phyloP scores from a whole-genome alignment of 2,329 filamentous ascomycete genomes.

The Exophiala sp. region DNA sequence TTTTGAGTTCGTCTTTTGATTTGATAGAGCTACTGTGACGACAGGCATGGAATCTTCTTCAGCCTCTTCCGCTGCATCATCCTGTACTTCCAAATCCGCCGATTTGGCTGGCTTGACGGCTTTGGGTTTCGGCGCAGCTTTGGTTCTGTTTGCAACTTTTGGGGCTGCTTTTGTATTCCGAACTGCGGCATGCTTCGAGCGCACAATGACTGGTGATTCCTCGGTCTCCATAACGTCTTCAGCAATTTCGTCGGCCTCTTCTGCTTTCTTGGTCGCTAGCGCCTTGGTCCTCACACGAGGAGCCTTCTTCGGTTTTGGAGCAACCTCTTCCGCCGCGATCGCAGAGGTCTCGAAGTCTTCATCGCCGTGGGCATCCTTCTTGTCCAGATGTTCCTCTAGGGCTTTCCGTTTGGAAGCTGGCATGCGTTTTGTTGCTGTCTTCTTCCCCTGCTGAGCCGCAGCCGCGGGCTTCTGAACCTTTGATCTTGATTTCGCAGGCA shows the following conservation, averaged over 20 bases:
- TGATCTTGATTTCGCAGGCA: slow-evolving; percentile 34
- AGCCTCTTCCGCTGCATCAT: slow-evolving; percentile 2
- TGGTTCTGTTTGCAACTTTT: slow-evolving; percentile 4
- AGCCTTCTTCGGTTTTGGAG: slow-evolving; percentile 7
- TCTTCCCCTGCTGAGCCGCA: slow-evolving; percentile 41
- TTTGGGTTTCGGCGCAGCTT: background rate
- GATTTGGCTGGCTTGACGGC: background rate
- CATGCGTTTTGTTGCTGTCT: slow-evolving; percentile 38
- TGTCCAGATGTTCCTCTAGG: slow-evolving; percentile 40
- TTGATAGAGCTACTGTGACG: background rate
- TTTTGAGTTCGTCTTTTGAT: slow-evolving; percentile 17
- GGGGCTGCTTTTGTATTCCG: slow-evolving; percentile 1
- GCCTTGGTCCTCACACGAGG: background rate
- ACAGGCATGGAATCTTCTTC: slow-evolving; percentile 4
- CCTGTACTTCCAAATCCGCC: background rate
- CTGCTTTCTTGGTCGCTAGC: slow-evolving; percentile 31
- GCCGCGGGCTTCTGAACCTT: slow-evolving; percentile 36
- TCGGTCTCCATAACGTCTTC: slow-evolving; percentile 20
- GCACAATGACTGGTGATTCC: slow-evolving; percentile 13
- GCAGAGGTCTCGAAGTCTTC: slow-evolving; percentile 32
- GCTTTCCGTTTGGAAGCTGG: slow-evolving; percentile 31
- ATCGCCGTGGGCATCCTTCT: slow-evolving; percentile 34
- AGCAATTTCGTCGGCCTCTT: slow-evolving; percentile 29
- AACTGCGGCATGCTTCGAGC: slow-evolving; percentile 16
- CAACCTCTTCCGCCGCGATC: slow-evolving; percentile 31